These are phyloP conservation scores for Serendipita sp. DNA, from an alignment of 768 basidiomycete species.

Conservation along the genomic window DNA sequence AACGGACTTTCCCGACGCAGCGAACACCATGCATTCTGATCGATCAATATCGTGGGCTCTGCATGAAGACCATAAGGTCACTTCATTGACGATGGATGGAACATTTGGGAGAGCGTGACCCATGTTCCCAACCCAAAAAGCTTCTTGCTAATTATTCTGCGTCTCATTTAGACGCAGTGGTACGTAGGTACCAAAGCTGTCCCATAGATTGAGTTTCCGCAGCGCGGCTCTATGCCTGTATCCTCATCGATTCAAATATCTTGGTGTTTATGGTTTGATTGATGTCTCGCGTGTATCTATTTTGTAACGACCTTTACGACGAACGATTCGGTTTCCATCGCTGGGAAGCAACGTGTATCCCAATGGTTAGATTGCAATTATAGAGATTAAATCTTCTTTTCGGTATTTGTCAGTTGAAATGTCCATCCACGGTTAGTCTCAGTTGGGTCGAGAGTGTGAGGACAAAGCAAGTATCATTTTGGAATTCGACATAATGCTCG, in stretches of 20 bases:
- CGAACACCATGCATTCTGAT: constrained; percentile 1
- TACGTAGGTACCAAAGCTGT: neutral
- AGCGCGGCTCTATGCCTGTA: neutral
- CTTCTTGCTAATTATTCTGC: neutral
- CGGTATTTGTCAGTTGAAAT: neutral
- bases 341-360: neutral
- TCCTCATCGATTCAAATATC: neutral
- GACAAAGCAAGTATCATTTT: neutral
- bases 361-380: neutral
- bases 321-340: neutral
- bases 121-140: neutral
- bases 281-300: neutral
- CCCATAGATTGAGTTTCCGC: neutral
- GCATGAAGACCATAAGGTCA: neutral
- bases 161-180: neutral
- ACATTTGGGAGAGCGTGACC: neutral
- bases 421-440: neutral
- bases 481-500: neutral
- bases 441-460: neutral
- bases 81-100: neutral
- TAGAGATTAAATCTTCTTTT: neutral
- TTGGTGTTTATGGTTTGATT: neutral
- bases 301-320: constrained; percentile 3
- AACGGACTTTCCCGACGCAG: neutral
- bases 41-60: neutral